Base-by-base conservation (phyloP, 129 eudicot species). In the Helianthus tuberosus region DNA sequence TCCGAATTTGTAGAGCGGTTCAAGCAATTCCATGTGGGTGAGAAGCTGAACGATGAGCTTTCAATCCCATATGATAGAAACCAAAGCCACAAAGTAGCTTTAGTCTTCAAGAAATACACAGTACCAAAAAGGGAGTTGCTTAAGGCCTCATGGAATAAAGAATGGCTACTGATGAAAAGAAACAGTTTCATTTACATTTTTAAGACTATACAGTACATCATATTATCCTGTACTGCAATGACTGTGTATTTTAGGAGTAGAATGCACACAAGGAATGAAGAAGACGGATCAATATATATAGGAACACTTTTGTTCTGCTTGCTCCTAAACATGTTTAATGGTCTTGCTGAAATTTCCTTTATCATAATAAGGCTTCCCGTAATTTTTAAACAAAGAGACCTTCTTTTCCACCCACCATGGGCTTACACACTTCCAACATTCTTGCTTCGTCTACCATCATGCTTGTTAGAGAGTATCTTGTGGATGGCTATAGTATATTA, bases 371-470 rank as follows among this genome's bases (percentile, higher is more conserved):
- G 97, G 57, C 91, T 92, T 83, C 96, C 97, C 9, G 97, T 92
- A 3, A 80, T 92, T 57, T 89, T 85, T 73, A 92, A 92, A 81
- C 97, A 92, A 4, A 77, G 96, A 71, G 97, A 92, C 68, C 90
- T 87, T 71, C 76, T 92, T 11, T 92, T 92, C 72, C 88, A 85
- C 61, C 97, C 97, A 16, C 73, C 93, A 6, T 92, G 97, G 97
- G 78, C 89, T 27, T 89, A 78, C 50, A 92, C 96, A 0, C 55
- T 92, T 54, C 91, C 97, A 13, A 87, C 79, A 8, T 87, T 89
- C 73, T 72, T 89, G 76, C 85, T 92, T 5, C 81, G 87, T 10
- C 6, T 89, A 12, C 96, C 97, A 2, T 79, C 89, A 4, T 80
- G 86, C 2, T 8, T 89, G n/a, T 62, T 89, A 20, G 97, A 92